phyloP scores from a whole-genome alignment of 2,329 filamentous ascomycete genomes.

The Blastomyces gilchristii region DNA sequence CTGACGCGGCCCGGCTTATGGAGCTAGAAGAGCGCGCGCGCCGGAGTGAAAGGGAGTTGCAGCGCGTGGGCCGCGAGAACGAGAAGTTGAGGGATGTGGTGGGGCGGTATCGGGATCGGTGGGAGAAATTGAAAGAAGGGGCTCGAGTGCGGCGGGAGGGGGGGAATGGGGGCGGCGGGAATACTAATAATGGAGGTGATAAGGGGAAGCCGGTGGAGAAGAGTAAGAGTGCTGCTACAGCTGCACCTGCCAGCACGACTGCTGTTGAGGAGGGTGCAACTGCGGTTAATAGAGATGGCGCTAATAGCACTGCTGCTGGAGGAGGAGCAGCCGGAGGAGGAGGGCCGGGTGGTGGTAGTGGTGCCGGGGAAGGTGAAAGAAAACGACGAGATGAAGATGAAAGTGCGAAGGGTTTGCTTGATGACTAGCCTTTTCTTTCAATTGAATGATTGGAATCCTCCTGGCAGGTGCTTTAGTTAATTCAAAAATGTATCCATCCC shows the following conservation, averaged over 20 bases:
- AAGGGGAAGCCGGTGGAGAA: not conserved
- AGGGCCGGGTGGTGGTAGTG: not conserved
- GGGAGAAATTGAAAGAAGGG: slow-evolving; percentile 59
- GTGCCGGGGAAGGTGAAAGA: not conserved
- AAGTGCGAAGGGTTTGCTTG: not conserved
- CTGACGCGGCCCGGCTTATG: slow-evolving; percentile 35
- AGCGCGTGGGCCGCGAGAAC: slow-evolving; percentile 52
- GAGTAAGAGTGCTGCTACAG: not conserved
- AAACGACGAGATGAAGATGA: not conserved
- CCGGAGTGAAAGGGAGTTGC: slow-evolving; percentile 49
- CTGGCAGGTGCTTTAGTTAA: not conserved
- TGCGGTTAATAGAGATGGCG: not conserved
- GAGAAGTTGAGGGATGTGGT: slow-evolving; percentile 48
- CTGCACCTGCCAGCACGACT: not conserved
- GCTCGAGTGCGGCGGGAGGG: slow-evolving; percentile 41
- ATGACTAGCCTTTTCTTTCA: not conserved
- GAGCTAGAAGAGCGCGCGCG: slow-evolving; percentile 60
- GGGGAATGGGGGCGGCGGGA: slow-evolving; percentile 14
- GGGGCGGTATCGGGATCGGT: slow-evolving; percentile 51
- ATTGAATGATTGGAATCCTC: not conserved
- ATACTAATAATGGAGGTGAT: not conserved
- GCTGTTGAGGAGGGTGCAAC: not conserved
- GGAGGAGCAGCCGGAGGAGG: not conserved
- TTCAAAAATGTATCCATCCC: no score
- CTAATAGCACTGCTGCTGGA: not conserved